Evolutionary conservation across 2,329 filamentous ascomycete species (phyloP).

Genomic region (Neopestalotiopsis sp.): DNA sequence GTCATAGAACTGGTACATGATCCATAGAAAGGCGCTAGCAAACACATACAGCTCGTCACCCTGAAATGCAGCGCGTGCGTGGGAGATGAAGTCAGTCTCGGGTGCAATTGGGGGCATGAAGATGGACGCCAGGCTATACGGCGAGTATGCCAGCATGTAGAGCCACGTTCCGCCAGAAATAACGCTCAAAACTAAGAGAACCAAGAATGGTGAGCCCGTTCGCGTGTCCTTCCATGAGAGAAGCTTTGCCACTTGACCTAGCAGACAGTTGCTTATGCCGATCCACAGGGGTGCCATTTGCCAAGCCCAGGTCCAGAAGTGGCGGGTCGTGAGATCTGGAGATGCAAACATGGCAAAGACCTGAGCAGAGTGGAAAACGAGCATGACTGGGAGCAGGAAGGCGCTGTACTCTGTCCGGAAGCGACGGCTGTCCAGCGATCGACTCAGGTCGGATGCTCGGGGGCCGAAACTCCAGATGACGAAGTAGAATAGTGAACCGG

Average conservation of each 20-base stretch:
- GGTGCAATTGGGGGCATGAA: not conserved
- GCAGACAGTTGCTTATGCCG: conserved; percentile 23
- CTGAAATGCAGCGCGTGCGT: not conserved
- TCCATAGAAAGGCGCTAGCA: conserved; percentile 2
- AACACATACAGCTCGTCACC: not conserved
- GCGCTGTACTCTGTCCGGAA: not conserved
- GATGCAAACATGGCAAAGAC: conserved; percentile 23
- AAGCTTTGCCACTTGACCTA: not conserved
- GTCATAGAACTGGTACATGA: not conserved
- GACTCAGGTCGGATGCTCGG: conserved; percentile 3
- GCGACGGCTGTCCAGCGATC: conserved; percentile 19
- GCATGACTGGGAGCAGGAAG: conserved; percentile 23
- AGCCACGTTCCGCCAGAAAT: not conserved
- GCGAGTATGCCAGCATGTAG: not conserved
- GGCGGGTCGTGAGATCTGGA: conserved; percentile 25
- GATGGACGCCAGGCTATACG: not conserved
- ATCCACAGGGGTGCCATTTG: conserved; percentile 31
- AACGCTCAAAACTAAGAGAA: not conserved
- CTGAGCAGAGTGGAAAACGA: conserved; percentile 29
- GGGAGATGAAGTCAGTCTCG: not conserved
- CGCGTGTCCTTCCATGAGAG: not conserved
- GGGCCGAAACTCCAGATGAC: conserved; percentile 24
- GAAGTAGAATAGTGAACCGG: conserved; percentile 27
- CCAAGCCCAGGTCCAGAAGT: conserved; percentile 34
- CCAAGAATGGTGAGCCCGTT: not conserved